Conservation (phyloP, 805 yeast genomes). For the Pichia paraexigua region DNA sequence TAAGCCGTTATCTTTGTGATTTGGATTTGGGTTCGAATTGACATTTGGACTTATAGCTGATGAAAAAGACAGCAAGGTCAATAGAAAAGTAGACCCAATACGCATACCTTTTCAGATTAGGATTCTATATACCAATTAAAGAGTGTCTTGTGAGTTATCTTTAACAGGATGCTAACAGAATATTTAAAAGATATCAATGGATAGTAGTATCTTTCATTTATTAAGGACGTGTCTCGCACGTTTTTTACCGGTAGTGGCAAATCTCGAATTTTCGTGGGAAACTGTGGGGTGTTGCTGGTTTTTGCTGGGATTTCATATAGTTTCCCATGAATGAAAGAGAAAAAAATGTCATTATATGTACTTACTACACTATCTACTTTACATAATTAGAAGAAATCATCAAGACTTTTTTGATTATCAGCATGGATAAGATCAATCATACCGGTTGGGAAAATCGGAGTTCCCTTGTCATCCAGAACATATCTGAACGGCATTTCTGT, state of each 20-base stretch:
- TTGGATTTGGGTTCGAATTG: not conserved
- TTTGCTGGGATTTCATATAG: not conserved
- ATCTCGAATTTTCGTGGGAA: too few relatives aligned
- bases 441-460: conserved; percentile 86
- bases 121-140: not conserved
- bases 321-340: not conserved
- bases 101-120: not conserved
- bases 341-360: not conserved
- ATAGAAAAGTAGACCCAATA: not conserved
- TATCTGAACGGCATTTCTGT: conserved; percentile 98
- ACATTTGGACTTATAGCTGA: not conserved
- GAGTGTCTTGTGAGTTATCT: not conserved
- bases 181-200: too few relatives aligned
- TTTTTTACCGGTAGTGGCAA: not conserved
- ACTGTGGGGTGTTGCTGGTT: not conserved
- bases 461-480: conserved; percentile 50
- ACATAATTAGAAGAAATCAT: conserved; percentile 47
- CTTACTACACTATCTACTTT: not conserved
- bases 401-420: conserved; percentile 78
- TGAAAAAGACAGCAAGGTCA: not conserved
- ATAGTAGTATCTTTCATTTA: not conserved
- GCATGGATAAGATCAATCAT: conserved; percentile 80
- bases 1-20: not conserved
- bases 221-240: not conserved
- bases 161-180: not conserved